Evolutionary conservation across 148 eudicot genomes (phyloP).

Genomic region (Fagopyrum homotropicum): DNA sequence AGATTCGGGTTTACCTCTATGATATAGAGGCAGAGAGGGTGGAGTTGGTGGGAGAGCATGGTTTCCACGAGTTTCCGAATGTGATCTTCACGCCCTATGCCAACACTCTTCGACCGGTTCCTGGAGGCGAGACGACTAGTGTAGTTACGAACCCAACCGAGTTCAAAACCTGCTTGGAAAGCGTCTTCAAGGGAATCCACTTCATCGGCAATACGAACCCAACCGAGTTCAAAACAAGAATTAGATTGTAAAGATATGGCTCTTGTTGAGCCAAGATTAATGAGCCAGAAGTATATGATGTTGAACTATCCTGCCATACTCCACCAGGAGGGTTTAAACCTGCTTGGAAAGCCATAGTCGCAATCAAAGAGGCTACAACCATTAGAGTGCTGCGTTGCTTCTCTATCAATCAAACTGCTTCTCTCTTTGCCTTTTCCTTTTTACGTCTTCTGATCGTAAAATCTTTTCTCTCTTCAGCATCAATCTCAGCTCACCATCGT

Average conservation of each 20-base stretch:
- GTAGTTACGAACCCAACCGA: too few relatives aligned
- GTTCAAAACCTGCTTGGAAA: too few relatives aligned
- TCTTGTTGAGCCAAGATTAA: neutral
- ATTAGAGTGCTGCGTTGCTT: constrained; percentile 2
- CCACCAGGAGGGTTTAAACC: constrained; percentile 29
- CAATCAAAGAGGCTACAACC: constrained; percentile 16
- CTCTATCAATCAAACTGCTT: constrained; percentile 6
- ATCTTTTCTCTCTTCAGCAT: neutral
- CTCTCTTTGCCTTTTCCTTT: neutral
- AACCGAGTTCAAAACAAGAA: neutral
- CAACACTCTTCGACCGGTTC: too few relatives aligned
- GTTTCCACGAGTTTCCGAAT: too few relatives aligned
- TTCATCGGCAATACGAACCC: constrained; percentile 11
- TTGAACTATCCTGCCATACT: constrained; percentile 13
- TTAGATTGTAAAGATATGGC: neutral
- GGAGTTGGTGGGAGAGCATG: too few relatives aligned
- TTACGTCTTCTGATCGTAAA: neutral
- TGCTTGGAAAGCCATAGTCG: constrained; percentile 20
- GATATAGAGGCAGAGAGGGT: too few relatives aligned
- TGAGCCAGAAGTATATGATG: too few relatives aligned
- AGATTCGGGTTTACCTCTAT: too few relatives aligned
- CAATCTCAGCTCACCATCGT: neutral
- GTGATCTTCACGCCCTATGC: too few relatives aligned
- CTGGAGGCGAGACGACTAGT: too few relatives aligned
- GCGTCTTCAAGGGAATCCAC: constrained; percentile 12